Evolutionary conservation across 2,329 filamentous ascomycete genomes (phyloP).

Genomic region (Albophoma yamanashiensis): DNA sequence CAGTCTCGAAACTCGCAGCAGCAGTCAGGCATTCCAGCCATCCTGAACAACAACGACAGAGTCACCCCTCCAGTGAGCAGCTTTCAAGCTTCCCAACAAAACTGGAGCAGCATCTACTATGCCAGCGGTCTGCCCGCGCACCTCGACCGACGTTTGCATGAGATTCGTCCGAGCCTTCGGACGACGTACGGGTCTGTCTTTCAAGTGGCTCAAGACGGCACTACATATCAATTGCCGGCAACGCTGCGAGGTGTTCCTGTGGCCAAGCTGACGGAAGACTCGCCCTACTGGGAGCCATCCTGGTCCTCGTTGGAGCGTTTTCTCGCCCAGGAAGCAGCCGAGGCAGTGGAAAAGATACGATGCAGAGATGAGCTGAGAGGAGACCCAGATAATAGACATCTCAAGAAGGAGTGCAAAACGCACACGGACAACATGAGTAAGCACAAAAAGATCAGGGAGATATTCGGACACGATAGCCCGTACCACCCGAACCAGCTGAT

Average conservation of each 20-base stretch:
- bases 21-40: not conserved
- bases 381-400: conserved; percentile 4
- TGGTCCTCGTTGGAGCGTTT: conserved; percentile 20
- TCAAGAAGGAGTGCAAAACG: conserved; percentile 9
- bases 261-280: conserved; percentile 14
- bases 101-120: not conserved
- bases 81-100: not conserved
- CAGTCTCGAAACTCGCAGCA: not conserved
- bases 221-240: conserved; percentile 12
- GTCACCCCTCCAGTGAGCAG: not conserved
- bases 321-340: conserved; percentile 12
- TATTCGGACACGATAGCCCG: conserved; percentile 16
- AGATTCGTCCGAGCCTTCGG: not conserved
- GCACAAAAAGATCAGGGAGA: conserved; percentile 20
- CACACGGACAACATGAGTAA: conserved; percentile 21
- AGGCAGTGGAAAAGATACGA: conserved; percentile 6
- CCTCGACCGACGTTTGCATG: not conserved
- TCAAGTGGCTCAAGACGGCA: conserved; percentile 10
- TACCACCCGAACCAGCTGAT: conserved; percentile 28
- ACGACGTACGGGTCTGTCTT: conserved; percentile 8
- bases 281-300: conserved; percentile 16
- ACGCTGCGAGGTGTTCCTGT: conserved; percentile 16
- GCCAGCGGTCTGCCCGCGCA: not conserved
- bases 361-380: not conserved
- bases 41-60: no score